Evolutionary conservation across 345 rosid genomes (phyloP), one percentile per base, ranked within the genome.

Genomic region (Iberis pinnata): DNA sequence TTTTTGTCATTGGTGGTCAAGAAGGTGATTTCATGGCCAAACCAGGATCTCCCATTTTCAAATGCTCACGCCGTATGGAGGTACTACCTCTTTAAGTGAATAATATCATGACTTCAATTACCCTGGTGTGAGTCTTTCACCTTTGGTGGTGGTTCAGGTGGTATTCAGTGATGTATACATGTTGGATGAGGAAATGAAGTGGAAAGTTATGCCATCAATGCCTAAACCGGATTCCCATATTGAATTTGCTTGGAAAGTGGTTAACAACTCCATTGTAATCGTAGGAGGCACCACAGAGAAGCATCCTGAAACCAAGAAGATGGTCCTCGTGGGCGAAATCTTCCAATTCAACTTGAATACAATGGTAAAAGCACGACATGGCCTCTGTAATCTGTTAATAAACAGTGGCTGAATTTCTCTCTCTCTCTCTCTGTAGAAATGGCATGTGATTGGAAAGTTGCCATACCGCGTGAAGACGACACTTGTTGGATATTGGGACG

Each of bases 11-110:
- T 53, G 98, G 96, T 29, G 98, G 98, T 52, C 98, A 90, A 75
- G 98, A 90, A 69, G 98, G 98, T 62, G 98, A 90, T 78, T 90
- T 87, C 73, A 87, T 90, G 98, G 98, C 98, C 9, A 87, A 85
- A 75, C 95, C 97, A 41, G 97, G 97, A 77, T 92, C 97, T 4
- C 88, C 98, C 14, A 83, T 88, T 63, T 92, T 88, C 79, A 92
- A 92, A 68, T 92, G 98, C 76, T 87, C 98, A 3, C 83, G 90
- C 0, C 81, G 97, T 64, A 73, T 73, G 68, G 97, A 89, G 90
- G 97, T 57, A 22, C 13, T 49, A 33, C 46, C 32, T 45, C n/a
- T 63, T 45, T 44, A 17, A 63, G 12, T 45, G 11, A 18, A 38
- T 33, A 55, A 15, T 55, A 37, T 26, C 48, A 25, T 26, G 45